These are phyloP conservation scores for Hortiboletus campestris DNA, from an alignment of 768 basidiomycete genomes.

Conservation along the genomic window DNA sequence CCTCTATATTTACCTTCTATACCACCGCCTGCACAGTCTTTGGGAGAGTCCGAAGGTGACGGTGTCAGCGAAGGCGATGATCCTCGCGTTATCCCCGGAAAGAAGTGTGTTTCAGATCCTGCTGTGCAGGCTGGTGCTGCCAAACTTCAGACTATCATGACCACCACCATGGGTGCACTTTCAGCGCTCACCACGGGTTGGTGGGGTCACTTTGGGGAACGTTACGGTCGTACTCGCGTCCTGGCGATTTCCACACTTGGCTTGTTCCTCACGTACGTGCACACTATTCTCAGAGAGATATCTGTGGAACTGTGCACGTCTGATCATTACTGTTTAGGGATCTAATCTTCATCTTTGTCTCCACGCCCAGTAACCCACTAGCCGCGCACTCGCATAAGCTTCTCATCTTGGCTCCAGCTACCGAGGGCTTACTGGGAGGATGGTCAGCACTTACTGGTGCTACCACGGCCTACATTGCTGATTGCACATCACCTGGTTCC, in stretches of 20 bases:
- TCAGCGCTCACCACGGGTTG: constrained; percentile 82
- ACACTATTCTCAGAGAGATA: constrained; percentile 22
- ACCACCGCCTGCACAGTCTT: not conserved
- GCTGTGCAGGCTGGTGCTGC: constrained; percentile 69
- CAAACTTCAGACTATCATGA: constrained; percentile 72
- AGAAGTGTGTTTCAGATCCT: constrained; percentile 45
- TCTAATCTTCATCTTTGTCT: constrained; percentile 74
- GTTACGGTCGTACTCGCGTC: constrained; percentile 71
- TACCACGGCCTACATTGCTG: constrained; percentile 67
- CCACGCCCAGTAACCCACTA: constrained; percentile 56
- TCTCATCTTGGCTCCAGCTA: constrained; percentile 71
- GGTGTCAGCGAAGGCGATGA: constrained; percentile 37
- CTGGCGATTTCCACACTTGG: constrained; percentile 67
- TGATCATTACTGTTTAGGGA: constrained; percentile 50
- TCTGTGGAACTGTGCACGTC: not conserved
- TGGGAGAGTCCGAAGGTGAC: constrained; percentile 22
- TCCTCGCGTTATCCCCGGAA: constrained; percentile 37
- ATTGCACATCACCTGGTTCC: constrained; percentile 81
- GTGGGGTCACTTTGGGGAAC: constrained; percentile 83
- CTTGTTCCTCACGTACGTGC: constrained; percentile 66
- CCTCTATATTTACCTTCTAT: constrained; percentile 11
- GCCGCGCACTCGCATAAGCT: constrained; percentile 68
- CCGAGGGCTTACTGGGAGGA: constrained; percentile 81
- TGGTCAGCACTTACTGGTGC: constrained; percentile 66
- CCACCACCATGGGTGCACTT: constrained; percentile 72